These are phyloP conservation scores for Schwanniomyces pseudopolymorphus DNA, from an alignment of 805 yeast genomes.

Conservation along the genomic window DNA sequence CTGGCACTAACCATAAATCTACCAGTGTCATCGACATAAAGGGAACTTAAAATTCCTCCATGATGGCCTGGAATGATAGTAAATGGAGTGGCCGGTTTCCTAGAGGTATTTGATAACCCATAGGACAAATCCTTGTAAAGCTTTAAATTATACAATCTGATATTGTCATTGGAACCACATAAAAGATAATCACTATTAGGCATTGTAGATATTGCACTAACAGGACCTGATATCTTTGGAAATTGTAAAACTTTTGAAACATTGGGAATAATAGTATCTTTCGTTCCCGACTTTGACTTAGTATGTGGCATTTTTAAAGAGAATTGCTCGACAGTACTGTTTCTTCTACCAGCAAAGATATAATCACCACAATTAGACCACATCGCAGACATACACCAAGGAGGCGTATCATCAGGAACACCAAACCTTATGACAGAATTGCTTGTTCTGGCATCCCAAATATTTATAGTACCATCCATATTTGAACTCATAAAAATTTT, in stretches of 20 bases:
- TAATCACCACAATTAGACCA: conserved; percentile 86
- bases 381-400: conserved; percentile 89
- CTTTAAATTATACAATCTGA: conserved; percentile 77
- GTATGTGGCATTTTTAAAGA: conserved; percentile 58
- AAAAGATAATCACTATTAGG: conserved; percentile 78
- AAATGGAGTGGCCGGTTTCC: conserved; percentile 64
- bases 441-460: conserved; percentile 76
- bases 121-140: conserved; percentile 34
- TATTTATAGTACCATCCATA: conserved; percentile 74
- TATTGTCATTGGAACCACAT: conserved; percentile 89
- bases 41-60: conserved; percentile 80
- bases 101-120: conserved; percentile 24
- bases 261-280: conserved; percentile 34
- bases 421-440: conserved; percentile 47
- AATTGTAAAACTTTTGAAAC: conserved; percentile 64
- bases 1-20: conserved; percentile 86
- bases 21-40: conserved; percentile 83
- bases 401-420: conserved; percentile 71
- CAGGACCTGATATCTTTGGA: conserved; percentile 90
- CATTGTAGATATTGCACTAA: conserved; percentile 73
- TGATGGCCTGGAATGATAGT: conserved; percentile 94
- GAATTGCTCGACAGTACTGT: conserved; percentile 78
- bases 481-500: conserved; percentile 73
- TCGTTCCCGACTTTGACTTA: conserved; percentile 19
- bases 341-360: conserved; percentile 84